These are phyloP conservation scores for Fusarium globosum DNA, from an alignment of 2,329 filamentous ascomycete species.

Conservation along the genomic window DNA sequence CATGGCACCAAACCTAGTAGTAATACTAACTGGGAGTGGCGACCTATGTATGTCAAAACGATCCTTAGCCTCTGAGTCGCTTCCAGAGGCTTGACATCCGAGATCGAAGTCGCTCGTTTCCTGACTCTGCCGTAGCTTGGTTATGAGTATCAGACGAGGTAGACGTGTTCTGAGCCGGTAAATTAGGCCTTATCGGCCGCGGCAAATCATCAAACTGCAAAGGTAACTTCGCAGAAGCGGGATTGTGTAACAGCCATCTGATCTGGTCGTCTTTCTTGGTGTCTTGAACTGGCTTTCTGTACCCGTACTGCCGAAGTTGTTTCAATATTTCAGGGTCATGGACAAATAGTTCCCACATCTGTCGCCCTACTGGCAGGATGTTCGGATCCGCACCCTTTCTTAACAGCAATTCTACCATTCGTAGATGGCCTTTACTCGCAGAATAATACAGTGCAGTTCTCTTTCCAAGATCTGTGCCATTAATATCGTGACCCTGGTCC, in stretches of 20 bases:
- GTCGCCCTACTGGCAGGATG: neutral
- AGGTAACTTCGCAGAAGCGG: neutral
- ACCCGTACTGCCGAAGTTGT: neutral
- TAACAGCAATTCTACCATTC: neutral
- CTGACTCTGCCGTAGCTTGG: neutral
- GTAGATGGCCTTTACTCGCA: neutral
- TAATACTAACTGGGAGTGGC: neutral
- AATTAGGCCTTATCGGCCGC: neutral
- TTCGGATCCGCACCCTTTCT: neutral
- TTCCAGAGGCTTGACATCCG: neutral
- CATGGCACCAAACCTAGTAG: neutral
- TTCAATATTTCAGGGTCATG: neutral
- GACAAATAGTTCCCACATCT: neutral
- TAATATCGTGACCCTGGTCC: neutral
- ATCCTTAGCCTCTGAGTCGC: neutral
- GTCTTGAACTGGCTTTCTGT: neutral
- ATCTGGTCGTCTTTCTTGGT: neutral
- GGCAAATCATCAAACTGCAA: neutral
- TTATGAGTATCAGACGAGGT: neutral
- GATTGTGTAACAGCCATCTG: neutral
- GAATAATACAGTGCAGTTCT: conserved; percentile 3
- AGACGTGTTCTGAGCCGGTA: neutral
- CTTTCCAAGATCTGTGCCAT: neutral
- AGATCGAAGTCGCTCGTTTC: neutral
- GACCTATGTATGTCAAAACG: neutral